Evolutionary conservation across 176 grass and related monocot genomes (phyloP), one percentile per base, ranked within the genome.

Genomic region (Alopecurus myosuroides): DNA sequence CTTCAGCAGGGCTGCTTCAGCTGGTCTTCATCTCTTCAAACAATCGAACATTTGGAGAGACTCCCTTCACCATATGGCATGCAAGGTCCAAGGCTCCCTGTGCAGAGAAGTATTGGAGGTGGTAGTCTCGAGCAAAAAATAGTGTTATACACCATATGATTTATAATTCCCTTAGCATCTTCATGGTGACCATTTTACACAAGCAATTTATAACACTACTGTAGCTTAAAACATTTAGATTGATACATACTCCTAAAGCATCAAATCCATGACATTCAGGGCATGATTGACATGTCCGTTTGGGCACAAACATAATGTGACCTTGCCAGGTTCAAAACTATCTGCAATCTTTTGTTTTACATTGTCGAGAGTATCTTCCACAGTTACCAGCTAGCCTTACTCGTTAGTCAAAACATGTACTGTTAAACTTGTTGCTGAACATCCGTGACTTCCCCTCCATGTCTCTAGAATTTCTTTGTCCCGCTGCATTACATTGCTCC

Each of bases 61-160:
- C n/a, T n/a, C n/a, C n/a, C n/a, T n/a, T n/a, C n/a, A n/a, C n/a
- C n/a, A n/a, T n/a, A n/a, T n/a, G n/a, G n/a, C n/a, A n/a, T n/a
- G n/a, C n/a, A n/a, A n/a, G n/a, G n/a, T n/a, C n/a, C n/a, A n/a
- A n/a, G n/a, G n/a, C n/a, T n/a, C n/a, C n/a, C 79, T n/a, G 61
- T 48, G 82, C 90, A 94, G 36, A 94, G 70, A 68, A 68, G 87
- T 98, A 46, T 98, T 98, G 86, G 93, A 98, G 58, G 90, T 94
- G 9, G 88, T 81, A 51, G 74, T 86, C 85, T 94, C 88, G n/a
- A 60, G 90, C 88, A 30, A 94, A 85, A 77, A 94, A 11, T n/a
- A n/a, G 63, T 76, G 60, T 70, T 80, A 31, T 90, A 77, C 23
- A 89, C 86, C 95, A 97, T 97, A 56, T 88, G 88, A 86, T 93